Base-by-base conservation (phyloP, 2,329 filamentous ascomycete species). In the Epichloe sibirici region DNA sequence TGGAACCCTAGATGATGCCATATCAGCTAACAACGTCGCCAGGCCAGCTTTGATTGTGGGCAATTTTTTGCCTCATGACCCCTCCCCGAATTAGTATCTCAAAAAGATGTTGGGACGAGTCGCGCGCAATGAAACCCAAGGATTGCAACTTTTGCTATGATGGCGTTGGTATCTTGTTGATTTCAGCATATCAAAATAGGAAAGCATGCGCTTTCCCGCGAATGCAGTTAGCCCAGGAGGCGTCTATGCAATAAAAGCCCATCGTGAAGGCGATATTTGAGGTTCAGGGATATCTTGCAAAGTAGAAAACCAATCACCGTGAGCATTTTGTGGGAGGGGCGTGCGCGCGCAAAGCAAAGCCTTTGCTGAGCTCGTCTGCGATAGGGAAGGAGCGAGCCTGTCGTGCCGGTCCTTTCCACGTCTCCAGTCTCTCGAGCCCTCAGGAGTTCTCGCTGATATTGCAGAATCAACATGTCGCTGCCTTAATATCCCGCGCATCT, bases 31-130 rank as follows among this genome's bases (percentile, higher is more conserved):
- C 12, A 17, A 42, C 46, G 38, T 25, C 31, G 25, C 23, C 59
- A 95, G 93, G 64, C 93, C 93, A 49, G 90, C 88, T 49, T 74
- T 98, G 57, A 98, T 98, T 63, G 86, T 98, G 48, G 93, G 93
- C 48, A 98, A 98, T 65, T 98, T 98, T 67, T 70, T 98, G 56
- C 93, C 93, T 3, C 90, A 95, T 65, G 82, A 90, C 62, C 81
- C 83, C 17, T 62, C 65, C 28, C 55, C 57, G 46, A 54, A 45
- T 12, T 57, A 56, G 48, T 38, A 39, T 21, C 17, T 13, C 6
- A 11, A 9, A 9, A n/a, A 23, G 25, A 7, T 13, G 13, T 31
- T 1, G 49, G 28, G n/a, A 12, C 17, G 5, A 17, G 23, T 23
- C 12, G 12, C 23, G 45, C 17, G 37, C 2, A 12, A 34, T 7